phyloP scores from a whole-genome alignment of 1,139 yeast genomes.

The Lizanozyma gosingica region DNA sequence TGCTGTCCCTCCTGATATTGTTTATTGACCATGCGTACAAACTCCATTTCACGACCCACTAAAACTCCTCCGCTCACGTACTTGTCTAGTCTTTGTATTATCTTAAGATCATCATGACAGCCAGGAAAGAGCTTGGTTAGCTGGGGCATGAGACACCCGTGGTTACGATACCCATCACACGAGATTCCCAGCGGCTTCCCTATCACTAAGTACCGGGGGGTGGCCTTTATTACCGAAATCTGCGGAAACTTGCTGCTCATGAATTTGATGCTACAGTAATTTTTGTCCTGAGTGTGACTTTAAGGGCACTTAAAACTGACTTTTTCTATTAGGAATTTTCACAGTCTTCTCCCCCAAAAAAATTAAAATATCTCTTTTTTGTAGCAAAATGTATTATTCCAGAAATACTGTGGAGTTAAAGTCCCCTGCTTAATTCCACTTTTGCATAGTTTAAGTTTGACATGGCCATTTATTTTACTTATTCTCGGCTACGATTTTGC shows the following conservation, averaged over 20 bases:
- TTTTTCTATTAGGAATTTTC: too few relatives aligned
- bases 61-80: not conserved
- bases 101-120: not conserved
- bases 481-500: too few relatives aligned
- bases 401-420: too few relatives aligned
- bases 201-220: not conserved
- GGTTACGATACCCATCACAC: not conserved
- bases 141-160: not conserved
- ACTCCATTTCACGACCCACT: not conserved
- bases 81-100: not conserved
- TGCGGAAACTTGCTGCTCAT: not conserved
- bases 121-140: not conserved
- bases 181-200: not conserved
- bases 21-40: not conserved
- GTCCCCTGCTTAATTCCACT: too few relatives aligned
- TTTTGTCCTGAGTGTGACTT: too few relatives aligned
- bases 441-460: too few relatives aligned
- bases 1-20: not conserved
- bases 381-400: too few relatives aligned
- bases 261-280: too few relatives aligned
- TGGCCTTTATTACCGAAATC: not conserved
- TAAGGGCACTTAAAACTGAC: too few relatives aligned
- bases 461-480: too few relatives aligned
- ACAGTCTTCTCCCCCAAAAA: too few relatives aligned
- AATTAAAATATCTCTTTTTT: too few relatives aligned